phyloP scores from a whole-genome alignment of 2,329 filamentous ascomycete genomes.

The Elsinoe necatrix region DNA sequence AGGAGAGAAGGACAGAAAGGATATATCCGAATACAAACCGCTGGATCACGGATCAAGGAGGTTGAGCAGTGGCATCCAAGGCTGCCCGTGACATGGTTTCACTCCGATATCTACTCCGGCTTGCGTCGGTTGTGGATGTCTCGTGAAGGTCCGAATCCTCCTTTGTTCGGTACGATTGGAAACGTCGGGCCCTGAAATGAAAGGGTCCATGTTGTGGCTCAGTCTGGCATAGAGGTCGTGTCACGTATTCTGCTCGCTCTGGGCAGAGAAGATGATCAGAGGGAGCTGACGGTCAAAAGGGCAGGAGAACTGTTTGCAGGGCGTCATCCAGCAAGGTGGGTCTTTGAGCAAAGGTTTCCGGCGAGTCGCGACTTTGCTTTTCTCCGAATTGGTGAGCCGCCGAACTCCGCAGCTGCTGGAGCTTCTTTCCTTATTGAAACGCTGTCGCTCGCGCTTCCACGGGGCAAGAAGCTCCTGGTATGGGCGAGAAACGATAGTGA shows the following conservation, averaged over 20 bases:
- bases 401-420: too few relatives aligned
- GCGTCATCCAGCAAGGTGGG: too few relatives aligned
- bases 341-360: too few relatives aligned
- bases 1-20: background rate
- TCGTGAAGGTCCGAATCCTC: background rate
- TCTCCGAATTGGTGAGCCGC: background rate
- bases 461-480: too few relatives aligned
- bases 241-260: too few relatives aligned
- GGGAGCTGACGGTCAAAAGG: too few relatives aligned
- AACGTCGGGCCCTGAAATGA: background rate
- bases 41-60: background rate
- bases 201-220: background rate
- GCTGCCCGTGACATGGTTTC: constrained; percentile 6
- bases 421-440: too few relatives aligned
- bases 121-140: background rate
- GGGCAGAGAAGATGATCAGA: too few relatives aligned
- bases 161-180: background rate
- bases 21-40: constrained; percentile 1
- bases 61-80: background rate
- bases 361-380: background rate
- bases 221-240: too few relatives aligned
- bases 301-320: too few relatives aligned
- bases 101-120: constrained; percentile 9
- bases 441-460: too few relatives aligned
- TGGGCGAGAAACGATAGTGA: too few relatives aligned